These are phyloP conservation scores for Tetrapyrgos nigripes DNA, from an alignment of 1,284 basidiomycete species.

Conservation along the genomic window DNA sequence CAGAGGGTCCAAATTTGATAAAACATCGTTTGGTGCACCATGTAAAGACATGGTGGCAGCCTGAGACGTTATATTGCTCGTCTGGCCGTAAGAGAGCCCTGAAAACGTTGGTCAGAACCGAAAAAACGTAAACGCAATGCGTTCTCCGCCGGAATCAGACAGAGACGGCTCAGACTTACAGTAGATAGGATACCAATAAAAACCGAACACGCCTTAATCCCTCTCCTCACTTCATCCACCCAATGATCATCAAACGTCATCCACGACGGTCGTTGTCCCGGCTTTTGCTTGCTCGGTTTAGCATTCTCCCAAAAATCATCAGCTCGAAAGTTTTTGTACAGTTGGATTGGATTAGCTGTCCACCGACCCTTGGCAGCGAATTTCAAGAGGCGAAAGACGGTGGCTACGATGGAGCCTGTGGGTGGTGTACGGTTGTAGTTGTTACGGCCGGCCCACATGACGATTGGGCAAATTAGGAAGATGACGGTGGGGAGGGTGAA, in stretches of 20 bases:
- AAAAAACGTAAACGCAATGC: conserved; percentile 26
- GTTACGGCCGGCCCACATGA: conserved; percentile 71
- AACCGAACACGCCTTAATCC: conserved; percentile 85
- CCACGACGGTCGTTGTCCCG: conserved; percentile 59
- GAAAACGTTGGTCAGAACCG: too few relatives aligned
- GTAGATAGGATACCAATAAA: conserved; percentile 82
- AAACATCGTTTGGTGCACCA: conserved; percentile 82
- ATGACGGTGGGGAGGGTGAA: conserved; percentile 72
- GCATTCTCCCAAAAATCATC: too few relatives aligned
- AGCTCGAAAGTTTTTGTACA: too few relatives aligned
- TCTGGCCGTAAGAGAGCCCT: conserved; percentile 80
- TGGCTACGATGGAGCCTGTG: conserved; percentile 75
- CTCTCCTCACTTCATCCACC: conserved; percentile 86
- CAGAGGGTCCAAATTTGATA: conserved; percentile 84
- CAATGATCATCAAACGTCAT: conserved; percentile 80
- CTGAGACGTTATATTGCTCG: conserved; percentile 83
- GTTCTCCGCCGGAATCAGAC: conserved; percentile 75
- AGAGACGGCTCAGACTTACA: conserved; percentile 78
- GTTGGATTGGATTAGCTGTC: conserved; percentile 67
- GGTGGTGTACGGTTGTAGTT: conserved; percentile 63
- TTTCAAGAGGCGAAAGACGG: conserved; percentile 54
- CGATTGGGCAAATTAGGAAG: conserved; percentile 73
- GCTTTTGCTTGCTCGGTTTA: conserved; percentile 52
- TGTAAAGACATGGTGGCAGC: conserved; percentile 76
- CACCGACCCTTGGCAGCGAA: conserved; percentile 60